These are phyloP conservation scores for Candida fluviatilis DNA, from an alignment of 805 yeast species.

Conservation along the genomic window DNA sequence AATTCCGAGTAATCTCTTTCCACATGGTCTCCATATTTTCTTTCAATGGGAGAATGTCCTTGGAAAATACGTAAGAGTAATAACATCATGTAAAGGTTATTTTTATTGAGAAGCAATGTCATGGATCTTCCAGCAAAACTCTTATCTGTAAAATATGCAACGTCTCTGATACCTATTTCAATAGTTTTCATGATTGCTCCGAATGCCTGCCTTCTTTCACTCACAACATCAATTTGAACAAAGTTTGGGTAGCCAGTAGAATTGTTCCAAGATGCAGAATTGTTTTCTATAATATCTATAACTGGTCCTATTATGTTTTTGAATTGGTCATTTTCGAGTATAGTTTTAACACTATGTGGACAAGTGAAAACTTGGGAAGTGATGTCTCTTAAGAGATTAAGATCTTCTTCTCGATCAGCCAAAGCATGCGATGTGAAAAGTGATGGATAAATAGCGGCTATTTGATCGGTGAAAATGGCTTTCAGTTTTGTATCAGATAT, in stretches of 20 bases:
- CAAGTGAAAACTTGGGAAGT: constrained; percentile 42
- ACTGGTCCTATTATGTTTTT: constrained; percentile 46
- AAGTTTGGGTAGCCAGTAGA: constrained; percentile 32
- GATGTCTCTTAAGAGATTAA: constrained; percentile 29
- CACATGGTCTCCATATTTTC: constrained; percentile 69
- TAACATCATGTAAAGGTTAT: constrained; percentile 38
- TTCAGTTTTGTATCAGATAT: constrained; percentile 49
- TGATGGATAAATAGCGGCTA: constrained; percentile 51
- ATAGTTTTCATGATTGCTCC: constrained; percentile 27
- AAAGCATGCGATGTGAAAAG: constrained; percentile 45
- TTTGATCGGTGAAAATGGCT: constrained; percentile 46
- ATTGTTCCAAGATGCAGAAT: constrained; percentile 33
- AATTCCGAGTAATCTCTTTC: constrained; percentile 51
- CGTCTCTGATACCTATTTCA: constrained; percentile 25
- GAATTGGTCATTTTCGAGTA: constrained; percentile 38
- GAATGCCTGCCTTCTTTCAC: constrained; percentile 10
- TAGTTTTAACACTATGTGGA: constrained; percentile 36
- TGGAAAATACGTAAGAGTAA: constrained; percentile 53
- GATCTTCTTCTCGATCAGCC: constrained; percentile 47
- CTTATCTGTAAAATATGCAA: constrained; percentile 23
- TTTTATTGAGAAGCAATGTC: constrained; percentile 23
- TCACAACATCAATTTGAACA: constrained; percentile 15
- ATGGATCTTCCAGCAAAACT: constrained; percentile 15
- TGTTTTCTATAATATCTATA: constrained; percentile 36
- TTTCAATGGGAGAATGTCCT: constrained; percentile 49